Percentiles rank a stretch among this genome's conserved stretches.
Evolutionary conservation across 805 yeast species (phyloP).

Genomic region (Yarrowia sp.): DNA sequence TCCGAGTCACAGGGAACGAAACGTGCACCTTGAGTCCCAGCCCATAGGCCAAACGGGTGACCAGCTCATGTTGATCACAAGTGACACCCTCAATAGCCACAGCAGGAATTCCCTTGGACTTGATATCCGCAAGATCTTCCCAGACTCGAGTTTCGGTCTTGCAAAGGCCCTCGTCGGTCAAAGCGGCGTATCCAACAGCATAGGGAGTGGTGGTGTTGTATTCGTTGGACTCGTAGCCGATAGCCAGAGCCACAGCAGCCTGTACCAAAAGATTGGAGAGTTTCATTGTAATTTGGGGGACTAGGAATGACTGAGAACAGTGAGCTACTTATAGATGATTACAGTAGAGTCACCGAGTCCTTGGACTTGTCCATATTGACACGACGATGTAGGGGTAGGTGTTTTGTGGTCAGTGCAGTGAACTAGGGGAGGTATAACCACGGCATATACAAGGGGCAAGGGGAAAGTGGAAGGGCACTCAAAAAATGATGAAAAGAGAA

Average conservation of each 20-base stretch:
- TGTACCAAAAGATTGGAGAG: neutral
- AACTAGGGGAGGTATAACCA: neutral
- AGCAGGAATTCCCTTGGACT: neutral
- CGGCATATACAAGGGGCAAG: neutral
- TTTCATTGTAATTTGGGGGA: neutral
- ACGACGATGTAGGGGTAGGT: neutral
- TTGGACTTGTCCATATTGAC: neutral
- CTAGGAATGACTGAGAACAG: neutral
- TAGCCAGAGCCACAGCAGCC: neutral
- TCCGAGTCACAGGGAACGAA: neutral
- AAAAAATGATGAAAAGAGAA: neutral
- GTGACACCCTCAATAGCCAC: slow-evolving; percentile 14
- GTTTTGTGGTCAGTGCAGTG: neutral
- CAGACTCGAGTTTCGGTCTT: slow-evolving; percentile 14
- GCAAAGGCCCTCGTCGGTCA: slow-evolving; percentile 21
- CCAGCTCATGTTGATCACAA: slow-evolving; percentile 14
- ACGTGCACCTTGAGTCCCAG: slow-evolving; percentile 17
- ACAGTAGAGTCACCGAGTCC: neutral
- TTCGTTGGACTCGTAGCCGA: neutral
- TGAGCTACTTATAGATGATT: neutral
- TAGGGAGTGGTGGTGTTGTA: slow-evolving; percentile 13
- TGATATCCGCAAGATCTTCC: slow-evolving; percentile 6
- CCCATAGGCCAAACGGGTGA: slow-evolving; percentile 1
- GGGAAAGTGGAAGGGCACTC: slow-evolving; percentile 2
- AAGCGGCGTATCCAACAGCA: slow-evolving; percentile 23